phyloP scores from a whole-genome alignment of 306 rosid species.

The Albizia julibrissin region DNA sequence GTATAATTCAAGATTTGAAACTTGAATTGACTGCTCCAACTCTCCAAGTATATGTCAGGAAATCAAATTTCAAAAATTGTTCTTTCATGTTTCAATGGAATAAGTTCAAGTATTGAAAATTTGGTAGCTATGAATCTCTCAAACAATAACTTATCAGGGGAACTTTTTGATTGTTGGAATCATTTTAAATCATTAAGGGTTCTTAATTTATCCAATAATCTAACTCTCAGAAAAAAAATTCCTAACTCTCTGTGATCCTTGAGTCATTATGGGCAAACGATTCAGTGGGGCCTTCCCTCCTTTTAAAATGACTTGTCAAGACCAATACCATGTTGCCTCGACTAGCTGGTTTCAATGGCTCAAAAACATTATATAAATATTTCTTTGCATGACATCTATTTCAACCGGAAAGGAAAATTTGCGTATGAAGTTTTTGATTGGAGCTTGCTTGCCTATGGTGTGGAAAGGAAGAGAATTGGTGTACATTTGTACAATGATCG shows the following conservation, averaged over 20 bases:
- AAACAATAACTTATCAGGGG: neutral
- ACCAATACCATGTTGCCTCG: constrained; percentile 14
- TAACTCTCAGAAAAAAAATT: neutral
- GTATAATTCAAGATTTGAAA: neutral
- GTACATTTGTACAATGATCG: neutral
- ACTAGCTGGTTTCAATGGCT: neutral
- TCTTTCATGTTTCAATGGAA: neutral
- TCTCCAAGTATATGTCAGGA: neutral
- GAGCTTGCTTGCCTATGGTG: neutral
- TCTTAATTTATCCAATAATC: neutral
- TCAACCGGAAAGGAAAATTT: neutral
- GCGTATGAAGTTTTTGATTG: neutral
- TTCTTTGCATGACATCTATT: neutral
- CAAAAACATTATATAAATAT: neutral
- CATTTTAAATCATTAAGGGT: neutral
- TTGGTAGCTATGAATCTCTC: neutral
- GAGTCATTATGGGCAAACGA: neutral
- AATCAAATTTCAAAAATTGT: neutral
- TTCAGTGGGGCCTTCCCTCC: neutral
- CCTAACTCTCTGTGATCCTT: neutral
- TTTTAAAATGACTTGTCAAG: neutral
- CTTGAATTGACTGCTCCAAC: neutral
- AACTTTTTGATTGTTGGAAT: neutral
- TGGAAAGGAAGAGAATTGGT: neutral
- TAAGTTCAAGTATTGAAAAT: neutral